These are phyloP conservation scores for Peronospora belbahrii DNA, from an alignment of 352 stramenopile genomes.

Conservation along the genomic window DNA sequence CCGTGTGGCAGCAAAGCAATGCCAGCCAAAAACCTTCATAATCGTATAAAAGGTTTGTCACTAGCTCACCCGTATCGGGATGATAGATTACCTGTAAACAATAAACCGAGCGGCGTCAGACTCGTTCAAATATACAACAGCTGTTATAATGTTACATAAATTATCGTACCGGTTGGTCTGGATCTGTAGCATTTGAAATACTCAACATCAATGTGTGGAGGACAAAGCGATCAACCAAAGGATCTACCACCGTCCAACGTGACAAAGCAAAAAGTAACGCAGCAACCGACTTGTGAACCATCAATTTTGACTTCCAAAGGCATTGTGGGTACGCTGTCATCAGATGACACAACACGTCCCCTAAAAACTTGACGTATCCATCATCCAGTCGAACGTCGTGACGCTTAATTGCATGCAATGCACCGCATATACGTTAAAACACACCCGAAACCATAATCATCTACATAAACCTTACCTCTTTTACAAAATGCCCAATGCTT, in stretches of 20 bases:
- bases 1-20: conserved; percentile 23
- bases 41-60: conserved; percentile 70
- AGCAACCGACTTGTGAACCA: conserved; percentile 46
- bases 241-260: conserved; percentile 28
- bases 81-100: conserved; percentile 46
- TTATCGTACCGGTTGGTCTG: conserved; percentile 32
- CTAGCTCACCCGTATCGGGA: conserved; percentile 58
- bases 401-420: conserved; percentile 14
- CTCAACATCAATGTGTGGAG: conserved; percentile 56
- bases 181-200: conserved; percentile 51
- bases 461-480: conserved; percentile 29
- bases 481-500: conserved; percentile 46
- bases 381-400: conserved; percentile 28
- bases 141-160: not conserved
- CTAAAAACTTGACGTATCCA: conserved; percentile 44
- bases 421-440: conserved; percentile 3
- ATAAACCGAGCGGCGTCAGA: not conserved
- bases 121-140: not conserved
- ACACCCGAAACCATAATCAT: conserved; percentile 3
- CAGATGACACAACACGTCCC: conserved; percentile 50
- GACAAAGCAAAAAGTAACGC: conserved; percentile 35
- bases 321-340: conserved; percentile 56
- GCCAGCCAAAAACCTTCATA: conserved; percentile 70
- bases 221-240: conserved; percentile 44
- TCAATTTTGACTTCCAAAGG: conserved; percentile 49